Evolutionary conservation across 495 filamentous ascomycete species (phyloP).

Genomic region (Pyrenula aspistea): DNA sequence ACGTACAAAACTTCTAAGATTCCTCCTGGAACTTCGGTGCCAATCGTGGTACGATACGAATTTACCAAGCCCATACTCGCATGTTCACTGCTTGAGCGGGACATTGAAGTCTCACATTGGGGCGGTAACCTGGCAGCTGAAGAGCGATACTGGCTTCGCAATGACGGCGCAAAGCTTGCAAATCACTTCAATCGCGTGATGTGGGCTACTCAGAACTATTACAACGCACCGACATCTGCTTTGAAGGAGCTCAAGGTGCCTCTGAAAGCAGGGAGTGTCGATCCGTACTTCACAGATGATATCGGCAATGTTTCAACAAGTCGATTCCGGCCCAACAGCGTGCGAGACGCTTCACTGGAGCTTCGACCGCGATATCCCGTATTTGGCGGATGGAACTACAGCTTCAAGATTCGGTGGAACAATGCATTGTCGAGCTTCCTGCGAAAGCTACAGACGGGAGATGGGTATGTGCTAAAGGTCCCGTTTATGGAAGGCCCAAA

Average conservation of each 20-base stretch:
- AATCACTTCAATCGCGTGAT: conserved; percentile 79
- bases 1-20: conserved; percentile 60
- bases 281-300: conserved; percentile 91
- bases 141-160: conserved; percentile 81
- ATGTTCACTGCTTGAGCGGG: conserved; percentile 64
- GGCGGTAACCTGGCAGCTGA: conserved; percentile 91
- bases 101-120: conserved; percentile 94
- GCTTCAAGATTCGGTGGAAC: conserved; percentile 92
- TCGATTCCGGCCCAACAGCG: conserved; percentile 62
- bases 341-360: conserved; percentile 68
- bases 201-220: conserved; percentile 66
- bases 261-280: conserved; percentile 60
- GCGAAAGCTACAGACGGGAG: conserved; percentile 41
- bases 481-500: conserved; percentile 94
- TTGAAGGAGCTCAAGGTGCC: conserved; percentile 74
- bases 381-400: conserved; percentile 96
- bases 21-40: conserved; percentile 58
- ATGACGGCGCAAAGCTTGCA: conserved; percentile 72
- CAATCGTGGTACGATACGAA: conserved; percentile 76
- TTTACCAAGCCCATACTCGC: conserved; percentile 87
- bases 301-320: conserved; percentile 97
- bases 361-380: conserved; percentile 85
- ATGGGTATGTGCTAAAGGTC: conserved; percentile 76
- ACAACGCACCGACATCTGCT: conserved; percentile 61
- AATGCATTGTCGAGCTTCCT: conserved; percentile 66